A percentile compares a stretch with the other conserved stretches of the same genome.
Conservation (phyloP, 495 filamentous ascomycete species). For the Penicillium herquei region DNA sequence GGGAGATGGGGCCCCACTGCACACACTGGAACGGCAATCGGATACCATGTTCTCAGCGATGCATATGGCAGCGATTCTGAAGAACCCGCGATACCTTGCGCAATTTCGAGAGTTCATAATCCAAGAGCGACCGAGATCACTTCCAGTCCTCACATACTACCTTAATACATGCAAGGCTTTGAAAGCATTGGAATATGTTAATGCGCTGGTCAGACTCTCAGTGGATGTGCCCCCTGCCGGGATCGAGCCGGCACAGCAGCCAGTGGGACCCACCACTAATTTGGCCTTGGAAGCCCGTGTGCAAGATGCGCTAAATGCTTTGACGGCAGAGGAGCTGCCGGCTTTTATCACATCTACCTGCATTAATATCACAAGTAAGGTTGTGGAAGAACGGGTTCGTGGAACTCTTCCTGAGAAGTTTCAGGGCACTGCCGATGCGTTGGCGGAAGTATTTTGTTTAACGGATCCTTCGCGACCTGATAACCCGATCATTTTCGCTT, state of each 20-base stretch:
- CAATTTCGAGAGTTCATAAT: conserved; percentile 64
- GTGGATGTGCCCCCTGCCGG: conserved; percentile 30
- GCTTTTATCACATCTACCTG: conserved; percentile 59
- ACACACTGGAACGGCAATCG: conserved; percentile 55
- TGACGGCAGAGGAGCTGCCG: conserved; percentile 66
- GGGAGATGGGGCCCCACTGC: conserved; percentile 21
- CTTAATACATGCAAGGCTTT: conserved; percentile 63
- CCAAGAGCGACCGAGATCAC: conserved; percentile 66
- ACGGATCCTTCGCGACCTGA: conserved; percentile 71
- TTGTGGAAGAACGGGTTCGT: conserved; percentile 35
- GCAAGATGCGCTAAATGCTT: conserved; percentile 52
- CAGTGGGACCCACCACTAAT: conserved; percentile 48
- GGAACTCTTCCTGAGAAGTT: conserved; percentile 35
- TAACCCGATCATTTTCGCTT: conserved; percentile 77
- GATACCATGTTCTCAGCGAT: conserved; percentile 62
- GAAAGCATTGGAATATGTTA: conserved; percentile 66
- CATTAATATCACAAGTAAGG: conserved; percentile 30
- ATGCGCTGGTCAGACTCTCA: conserved; percentile 52
- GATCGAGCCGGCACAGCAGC: conserved; percentile 46
- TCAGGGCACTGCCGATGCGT: conserved; percentile 61
- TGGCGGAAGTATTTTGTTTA: conserved; percentile 74
- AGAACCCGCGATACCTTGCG: conserved; percentile 64
- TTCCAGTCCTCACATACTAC: conserved; percentile 64
- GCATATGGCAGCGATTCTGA: conserved; percentile 58
- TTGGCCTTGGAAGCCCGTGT: conserved; percentile 57